Conservation (phyloP, 164 flowering plant species). For the Vitis cinerea region DNA sequence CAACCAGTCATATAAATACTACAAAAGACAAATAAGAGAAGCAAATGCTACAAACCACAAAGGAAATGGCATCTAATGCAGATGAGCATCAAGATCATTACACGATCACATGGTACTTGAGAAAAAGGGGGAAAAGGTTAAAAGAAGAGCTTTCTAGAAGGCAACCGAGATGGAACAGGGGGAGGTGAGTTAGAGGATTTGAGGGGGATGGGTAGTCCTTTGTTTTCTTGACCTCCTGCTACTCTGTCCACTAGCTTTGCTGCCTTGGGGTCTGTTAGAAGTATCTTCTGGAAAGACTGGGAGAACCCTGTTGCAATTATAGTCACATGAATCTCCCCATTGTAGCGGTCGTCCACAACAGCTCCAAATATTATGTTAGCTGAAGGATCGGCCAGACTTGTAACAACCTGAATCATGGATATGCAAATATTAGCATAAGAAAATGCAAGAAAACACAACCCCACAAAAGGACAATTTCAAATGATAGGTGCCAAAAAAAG, state of each 20-base stretch:
- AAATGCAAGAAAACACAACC: too few species aligned
- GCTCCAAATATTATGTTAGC: slow-evolving; percentile 98
- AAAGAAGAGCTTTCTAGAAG: slow-evolving; percentile 68
- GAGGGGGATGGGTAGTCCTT: slow-evolving; percentile 32
- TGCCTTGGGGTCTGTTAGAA: slow-evolving; percentile 73
- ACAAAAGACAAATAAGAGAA: not conserved
- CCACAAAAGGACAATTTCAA: too few species aligned
- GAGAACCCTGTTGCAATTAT: slow-evolving; percentile 97
- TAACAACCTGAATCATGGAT: slow-evolving; percentile 65
- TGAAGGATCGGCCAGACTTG: slow-evolving; percentile 98
- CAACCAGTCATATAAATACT: too few species aligned
- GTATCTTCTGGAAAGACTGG: slow-evolving; percentile 85
- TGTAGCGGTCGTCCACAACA: slow-evolving; percentile 94
- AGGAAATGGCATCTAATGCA: not conserved
- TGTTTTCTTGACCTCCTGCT: slow-evolving; percentile 44
- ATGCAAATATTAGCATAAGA: not conserved
- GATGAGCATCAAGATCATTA: slow-evolving; percentile 16
- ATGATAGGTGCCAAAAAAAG: too few species aligned
- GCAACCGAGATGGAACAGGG: slow-evolving; percentile 31
- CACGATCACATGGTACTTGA: slow-evolving; percentile 2
- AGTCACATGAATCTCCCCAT: slow-evolving; percentile 92
- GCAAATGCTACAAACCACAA: not conserved
- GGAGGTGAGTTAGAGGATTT: slow-evolving; percentile 35
- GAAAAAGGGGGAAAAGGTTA: slow-evolving; percentile 11
- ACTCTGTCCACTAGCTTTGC: slow-evolving; percentile 52